Evolutionary conservation across 2,329 filamentous ascomycete species (phyloP).

Genomic region (Beauveria sp.): DNA sequence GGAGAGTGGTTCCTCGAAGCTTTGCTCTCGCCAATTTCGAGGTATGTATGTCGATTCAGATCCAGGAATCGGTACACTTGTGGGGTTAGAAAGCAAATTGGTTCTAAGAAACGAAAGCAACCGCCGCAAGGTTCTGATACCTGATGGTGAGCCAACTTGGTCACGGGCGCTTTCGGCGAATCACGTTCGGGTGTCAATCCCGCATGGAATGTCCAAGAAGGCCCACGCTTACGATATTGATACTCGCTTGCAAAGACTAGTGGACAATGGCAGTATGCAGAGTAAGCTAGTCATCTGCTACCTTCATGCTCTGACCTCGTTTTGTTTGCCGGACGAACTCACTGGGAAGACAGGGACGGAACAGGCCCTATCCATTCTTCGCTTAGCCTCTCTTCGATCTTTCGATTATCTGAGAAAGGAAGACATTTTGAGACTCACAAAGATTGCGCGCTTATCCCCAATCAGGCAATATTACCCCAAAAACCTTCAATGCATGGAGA

Average conservation of each 20-base stretch:
- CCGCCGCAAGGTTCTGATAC: neutral
- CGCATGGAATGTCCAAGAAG: neutral
- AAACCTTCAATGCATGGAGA: neutral
- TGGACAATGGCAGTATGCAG: constrained; percentile 41
- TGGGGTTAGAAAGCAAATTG: constrained; percentile 2
- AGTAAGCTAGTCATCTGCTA: constrained; percentile 43
- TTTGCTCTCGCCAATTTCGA: constrained; percentile 3
- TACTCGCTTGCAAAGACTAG: constrained; percentile 20
- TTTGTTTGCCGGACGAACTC: constrained; percentile 40
- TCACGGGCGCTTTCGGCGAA: neutral
- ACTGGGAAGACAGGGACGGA: constrained; percentile 46
- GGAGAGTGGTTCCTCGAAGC: neutral
- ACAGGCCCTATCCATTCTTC: constrained; percentile 38
- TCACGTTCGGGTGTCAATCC: neutral
- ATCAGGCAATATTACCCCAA: neutral
- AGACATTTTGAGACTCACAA: neutral
- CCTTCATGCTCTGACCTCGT: constrained; percentile 46
- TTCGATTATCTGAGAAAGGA: neutral
- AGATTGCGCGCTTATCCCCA: neutral
- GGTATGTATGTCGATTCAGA: neutral
- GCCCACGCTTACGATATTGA: constrained; percentile 3
- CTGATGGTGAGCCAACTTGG: neutral
- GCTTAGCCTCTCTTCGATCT: constrained; percentile 40
- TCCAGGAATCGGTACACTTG: neutral
- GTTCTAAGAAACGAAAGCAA: neutral